These are phyloP conservation scores for Lolium perenne DNA, from an alignment of 176 grass and related monocot species.

Conservation along the genomic window DNA sequence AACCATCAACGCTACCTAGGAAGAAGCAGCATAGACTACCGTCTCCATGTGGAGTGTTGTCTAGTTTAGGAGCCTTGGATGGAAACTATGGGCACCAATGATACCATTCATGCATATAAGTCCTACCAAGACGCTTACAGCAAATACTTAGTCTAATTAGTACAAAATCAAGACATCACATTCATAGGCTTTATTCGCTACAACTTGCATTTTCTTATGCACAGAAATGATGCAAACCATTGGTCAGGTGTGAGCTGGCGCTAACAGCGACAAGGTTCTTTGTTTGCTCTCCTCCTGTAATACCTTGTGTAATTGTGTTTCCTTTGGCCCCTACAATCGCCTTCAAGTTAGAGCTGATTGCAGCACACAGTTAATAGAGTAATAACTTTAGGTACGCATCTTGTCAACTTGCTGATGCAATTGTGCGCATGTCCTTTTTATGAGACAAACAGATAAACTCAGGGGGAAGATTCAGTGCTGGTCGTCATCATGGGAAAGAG, in stretches of 20 bases:
- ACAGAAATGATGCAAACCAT: constrained; percentile 24
- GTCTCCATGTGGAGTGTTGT: neutral
- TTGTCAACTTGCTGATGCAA: constrained; percentile 41
- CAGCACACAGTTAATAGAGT: neutral
- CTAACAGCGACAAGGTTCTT: constrained; percentile 21
- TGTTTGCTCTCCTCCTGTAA: neutral
- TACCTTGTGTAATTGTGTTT: constrained; percentile 9
- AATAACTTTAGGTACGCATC: constrained; percentile 6
- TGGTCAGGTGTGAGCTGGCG: constrained; percentile 10
- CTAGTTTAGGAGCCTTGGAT: neutral
- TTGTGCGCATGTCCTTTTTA: constrained; percentile 27
- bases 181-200: neutral
- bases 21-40: constrained; percentile 14
- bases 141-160: neutral
- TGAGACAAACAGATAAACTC: constrained; percentile 27
- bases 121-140: neutral
- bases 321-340: neutral
- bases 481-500: constrained; percentile 23
- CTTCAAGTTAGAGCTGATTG: constrained; percentile 14
- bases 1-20: neutral
- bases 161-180: neutral
- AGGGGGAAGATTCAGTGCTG: constrained; percentile 15
- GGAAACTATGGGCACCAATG: constrained; percentile 33
- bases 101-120: constrained; percentile 1
- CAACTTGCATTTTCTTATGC: constrained; percentile 19